phyloP scores from a whole-genome alignment of 306 rosid genomes.

The Vigna reflexopilosa region DNA sequence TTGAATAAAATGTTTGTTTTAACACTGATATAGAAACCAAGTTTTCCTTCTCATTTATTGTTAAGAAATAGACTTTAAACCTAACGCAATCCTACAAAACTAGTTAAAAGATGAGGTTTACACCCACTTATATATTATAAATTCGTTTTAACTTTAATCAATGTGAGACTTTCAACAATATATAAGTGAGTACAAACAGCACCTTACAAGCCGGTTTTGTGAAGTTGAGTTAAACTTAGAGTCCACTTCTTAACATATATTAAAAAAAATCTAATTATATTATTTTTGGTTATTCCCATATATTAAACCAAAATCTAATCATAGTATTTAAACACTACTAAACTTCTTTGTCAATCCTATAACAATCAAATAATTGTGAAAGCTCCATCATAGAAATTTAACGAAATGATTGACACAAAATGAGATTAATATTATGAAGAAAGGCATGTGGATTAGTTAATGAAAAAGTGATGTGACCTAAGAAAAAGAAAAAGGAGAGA shows the following conservation, averaged over 20 bases:
- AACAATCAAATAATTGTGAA: not conserved
- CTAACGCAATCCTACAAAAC: no score
- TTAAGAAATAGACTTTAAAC: no score
- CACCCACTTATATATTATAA: no score
- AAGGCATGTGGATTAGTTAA: constrained; percentile 19
- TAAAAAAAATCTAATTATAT: no score
- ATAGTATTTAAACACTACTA: not conserved
- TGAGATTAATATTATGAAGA: not conserved
- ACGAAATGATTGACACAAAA: not conserved
- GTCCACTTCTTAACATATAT: no score
- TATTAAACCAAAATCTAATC: not conserved
- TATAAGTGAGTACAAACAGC: no score
- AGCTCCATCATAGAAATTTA: not conserved
- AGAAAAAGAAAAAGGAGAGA: constrained; percentile 36
- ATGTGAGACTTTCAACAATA: no score
- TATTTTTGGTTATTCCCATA: not conserved
- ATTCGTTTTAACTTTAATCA: no score
- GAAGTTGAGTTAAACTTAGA: no score
- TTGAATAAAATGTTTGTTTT: not conserved
- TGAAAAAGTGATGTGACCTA: constrained; percentile 35
- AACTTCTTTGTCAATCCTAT: not conserved
- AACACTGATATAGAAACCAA: not conserved
- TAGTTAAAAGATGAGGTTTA: no score
- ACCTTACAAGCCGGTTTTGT: no score
- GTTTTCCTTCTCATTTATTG: no score